Percentiles rank a stretch among this genome's conserved stretches.
phyloP scores from a whole-genome alignment of 2,329 filamentous ascomycete species.

The Uncinocarpus reesii region DNA sequence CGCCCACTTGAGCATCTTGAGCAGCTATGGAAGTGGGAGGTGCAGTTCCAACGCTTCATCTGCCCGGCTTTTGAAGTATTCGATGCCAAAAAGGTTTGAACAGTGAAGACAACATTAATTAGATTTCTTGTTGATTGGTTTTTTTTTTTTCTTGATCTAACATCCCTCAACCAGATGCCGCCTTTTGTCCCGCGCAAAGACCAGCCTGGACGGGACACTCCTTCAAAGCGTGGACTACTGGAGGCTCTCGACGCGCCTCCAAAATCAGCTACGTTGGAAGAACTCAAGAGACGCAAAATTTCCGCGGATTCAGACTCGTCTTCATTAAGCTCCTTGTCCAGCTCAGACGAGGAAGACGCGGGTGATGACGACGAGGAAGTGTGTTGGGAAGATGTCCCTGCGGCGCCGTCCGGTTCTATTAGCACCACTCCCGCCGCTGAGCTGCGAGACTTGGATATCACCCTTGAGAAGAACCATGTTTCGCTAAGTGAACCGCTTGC shows the following conservation, averaged over 20 bases:
- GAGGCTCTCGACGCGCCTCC: conserved; percentile 14
- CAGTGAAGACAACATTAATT: neutral
- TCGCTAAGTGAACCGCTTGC: conserved; percentile 52
- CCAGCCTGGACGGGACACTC: conserved; percentile 20
- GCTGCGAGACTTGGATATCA: conserved; percentile 63
- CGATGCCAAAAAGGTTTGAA: no score
- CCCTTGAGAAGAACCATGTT: conserved; percentile 46
- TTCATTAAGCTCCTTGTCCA: conserved; percentile 28
- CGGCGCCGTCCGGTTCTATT: conserved; percentile 31
- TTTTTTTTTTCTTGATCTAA: no score
- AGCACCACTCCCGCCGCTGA: conserved; percentile 41
- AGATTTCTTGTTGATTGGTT: no score
- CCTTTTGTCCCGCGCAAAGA: conserved; percentile 40
- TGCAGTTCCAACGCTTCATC: no score
- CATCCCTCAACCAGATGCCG: conserved; percentile 31
- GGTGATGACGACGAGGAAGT: conserved; percentile 53
- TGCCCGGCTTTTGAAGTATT: no score
- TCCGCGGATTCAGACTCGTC: conserved; percentile 26
- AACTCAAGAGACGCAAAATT: conserved; percentile 10
- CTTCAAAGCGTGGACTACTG: conserved; percentile 20
- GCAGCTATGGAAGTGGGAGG: no score
- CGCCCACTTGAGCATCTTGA: no score
- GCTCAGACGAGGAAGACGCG: conserved; percentile 43
- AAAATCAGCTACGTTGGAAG: conserved; percentile 9
- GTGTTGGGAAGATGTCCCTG: conserved; percentile 48